Conservation (phyloP, 208 protist species). For the Trypanosomatidae sp. region DNA sequence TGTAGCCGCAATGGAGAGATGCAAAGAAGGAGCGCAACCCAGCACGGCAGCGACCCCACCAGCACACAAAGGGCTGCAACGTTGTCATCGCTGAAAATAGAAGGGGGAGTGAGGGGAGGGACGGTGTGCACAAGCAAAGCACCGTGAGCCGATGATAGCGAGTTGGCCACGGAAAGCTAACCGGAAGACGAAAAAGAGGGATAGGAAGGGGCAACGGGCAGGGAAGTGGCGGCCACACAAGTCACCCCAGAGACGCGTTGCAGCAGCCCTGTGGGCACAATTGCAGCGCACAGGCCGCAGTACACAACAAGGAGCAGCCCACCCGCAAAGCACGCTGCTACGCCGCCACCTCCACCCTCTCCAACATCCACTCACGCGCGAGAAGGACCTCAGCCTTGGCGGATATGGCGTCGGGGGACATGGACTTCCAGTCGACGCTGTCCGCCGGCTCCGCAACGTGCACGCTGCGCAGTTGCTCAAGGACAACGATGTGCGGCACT, state of each 20-base stretch:
- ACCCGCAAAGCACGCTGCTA: background rate
- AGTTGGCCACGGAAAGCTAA: background rate
- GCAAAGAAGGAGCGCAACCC: background rate
- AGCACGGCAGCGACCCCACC: background rate
- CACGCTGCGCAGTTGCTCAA: slow-evolving; percentile 49
- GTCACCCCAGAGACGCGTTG: background rate
- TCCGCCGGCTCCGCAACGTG: slow-evolving; percentile 32
- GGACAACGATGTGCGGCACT: slow-evolving; percentile 58
- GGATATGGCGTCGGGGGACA: slow-evolving; percentile 41
- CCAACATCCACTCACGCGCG: slow-evolving; percentile 33
- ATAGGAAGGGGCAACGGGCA: background rate
- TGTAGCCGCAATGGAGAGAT: background rate
- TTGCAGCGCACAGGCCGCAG: background rate
- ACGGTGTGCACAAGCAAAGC: background rate
- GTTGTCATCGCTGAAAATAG: background rate
- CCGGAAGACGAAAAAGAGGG: background rate
- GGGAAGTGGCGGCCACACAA: slow-evolving; percentile 1
- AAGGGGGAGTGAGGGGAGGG: background rate
- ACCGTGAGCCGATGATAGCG: background rate
- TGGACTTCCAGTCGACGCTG: slow-evolving; percentile 31
- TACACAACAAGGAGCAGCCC: background rate
- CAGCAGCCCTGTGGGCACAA: background rate
- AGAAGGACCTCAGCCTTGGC: slow-evolving; percentile 25
- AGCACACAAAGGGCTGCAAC: background rate
- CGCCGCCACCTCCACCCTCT: background rate